A percentile compares a stretch with the other conserved stretches of the same genome.
Evolutionary conservation across 306 rosid genomes (phyloP).

Genomic region (Vigna nakashimae): DNA sequence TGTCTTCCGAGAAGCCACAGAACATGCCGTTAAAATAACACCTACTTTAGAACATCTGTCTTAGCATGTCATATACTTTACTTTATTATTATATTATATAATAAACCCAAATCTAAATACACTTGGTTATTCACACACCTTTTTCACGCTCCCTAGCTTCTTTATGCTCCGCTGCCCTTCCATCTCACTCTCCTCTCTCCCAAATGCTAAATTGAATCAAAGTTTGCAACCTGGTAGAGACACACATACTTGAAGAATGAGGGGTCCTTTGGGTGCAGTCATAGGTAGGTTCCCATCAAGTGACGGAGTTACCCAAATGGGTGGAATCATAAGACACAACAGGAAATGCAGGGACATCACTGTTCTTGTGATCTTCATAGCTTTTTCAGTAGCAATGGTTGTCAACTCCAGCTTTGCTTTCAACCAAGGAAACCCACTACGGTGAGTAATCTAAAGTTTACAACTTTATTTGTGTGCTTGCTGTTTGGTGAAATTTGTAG

Average conservation of each 20-base stretch:
- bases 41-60: constrained; percentile 53
- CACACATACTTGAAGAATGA: constrained; percentile 60
- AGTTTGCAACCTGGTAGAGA: not conserved
- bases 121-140: constrained; percentile 44
- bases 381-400: constrained; percentile 96
- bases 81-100: constrained; percentile 5
- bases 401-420: constrained; percentile 97
- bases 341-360: constrained; percentile 86
- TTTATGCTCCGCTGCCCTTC: not conserved
- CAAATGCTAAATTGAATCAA: constrained; percentile 40
- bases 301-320: constrained; percentile 80
- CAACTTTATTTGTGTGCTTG: constrained; percentile 30
- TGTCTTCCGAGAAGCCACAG: constrained; percentile 45
- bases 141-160: constrained; percentile 38
- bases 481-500: not conserved
- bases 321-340: constrained; percentile 83
- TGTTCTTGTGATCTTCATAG: constrained; percentile 75
- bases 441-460: constrained; percentile 53
- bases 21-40: constrained; percentile 36
- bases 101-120: constrained; percentile 65
- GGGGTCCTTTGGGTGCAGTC: constrained; percentile 96
- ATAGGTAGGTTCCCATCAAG: constrained; percentile 93
- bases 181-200: constrained; percentile 1
- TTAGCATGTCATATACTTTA: constrained; percentile 20
- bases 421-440: constrained; percentile 85